These are phyloP conservation scores for California macrophylla DNA, from an alignment of 441 rosid genomes.

Conservation along the genomic window DNA sequence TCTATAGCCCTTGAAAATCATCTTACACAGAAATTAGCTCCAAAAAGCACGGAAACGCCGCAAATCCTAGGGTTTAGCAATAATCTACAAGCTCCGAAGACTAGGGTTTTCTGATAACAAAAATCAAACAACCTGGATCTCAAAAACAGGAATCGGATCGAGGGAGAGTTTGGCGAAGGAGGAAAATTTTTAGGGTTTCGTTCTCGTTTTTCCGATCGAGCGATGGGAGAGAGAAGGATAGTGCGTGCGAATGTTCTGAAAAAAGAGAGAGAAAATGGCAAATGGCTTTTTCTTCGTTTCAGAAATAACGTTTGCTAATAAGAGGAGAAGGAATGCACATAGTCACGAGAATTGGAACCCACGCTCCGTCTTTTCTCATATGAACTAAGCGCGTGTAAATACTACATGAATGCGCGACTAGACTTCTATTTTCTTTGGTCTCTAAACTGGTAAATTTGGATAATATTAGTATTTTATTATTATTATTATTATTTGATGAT, in stretches of 20 bases:
- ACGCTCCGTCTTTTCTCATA: neutral
- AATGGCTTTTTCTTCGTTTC: neutral
- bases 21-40: conserved; percentile 15
- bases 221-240: conserved; percentile 12
- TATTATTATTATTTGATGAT: too few species aligned
- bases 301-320: neutral
- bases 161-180: neutral
- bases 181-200: conserved; percentile 24
- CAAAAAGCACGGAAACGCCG: conserved; percentile 19
- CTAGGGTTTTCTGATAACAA: conserved; percentile 30
- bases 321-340: neutral
- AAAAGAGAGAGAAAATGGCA: neutral
- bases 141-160: neutral
- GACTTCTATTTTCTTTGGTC: neutral
- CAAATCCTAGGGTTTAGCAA: conserved; percentile 31
- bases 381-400: conserved; percentile 1
- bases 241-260: neutral
- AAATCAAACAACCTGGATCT: conserved; percentile 22
- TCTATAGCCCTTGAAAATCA: conserved; percentile 12
- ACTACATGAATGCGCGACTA: neutral
- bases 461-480: neutral
- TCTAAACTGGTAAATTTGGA: neutral
- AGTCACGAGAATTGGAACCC: neutral
- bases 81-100: conserved; percentile 20
- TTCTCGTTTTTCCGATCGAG: conserved; percentile 23